Conservation (phyloP, 331 rosid genomes). For the Phaseolus coccineus region DNA sequence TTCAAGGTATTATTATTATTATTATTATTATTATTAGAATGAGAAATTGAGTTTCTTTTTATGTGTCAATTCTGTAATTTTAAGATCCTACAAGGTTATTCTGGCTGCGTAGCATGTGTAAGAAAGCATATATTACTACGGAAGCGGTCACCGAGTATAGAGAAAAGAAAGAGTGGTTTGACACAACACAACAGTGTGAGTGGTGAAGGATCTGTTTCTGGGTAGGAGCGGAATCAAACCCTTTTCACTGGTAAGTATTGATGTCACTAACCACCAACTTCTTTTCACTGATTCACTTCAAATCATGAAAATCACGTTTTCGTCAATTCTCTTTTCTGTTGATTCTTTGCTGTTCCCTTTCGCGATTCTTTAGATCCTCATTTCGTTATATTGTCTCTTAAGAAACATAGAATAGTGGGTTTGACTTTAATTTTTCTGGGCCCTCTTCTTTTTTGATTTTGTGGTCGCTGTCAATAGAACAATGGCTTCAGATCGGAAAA, state of each 20-base stretch:
- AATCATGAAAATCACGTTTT: neutral
- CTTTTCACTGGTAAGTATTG: constrained; percentile 28
- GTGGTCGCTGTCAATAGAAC: constrained; percentile 51
- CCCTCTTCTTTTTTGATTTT: constrained; percentile 7
- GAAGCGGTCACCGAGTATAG: neutral
- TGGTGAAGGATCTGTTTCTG: constrained; percentile 4
- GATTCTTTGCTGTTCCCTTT: neutral
- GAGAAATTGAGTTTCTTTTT: neutral
- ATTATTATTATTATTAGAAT: neutral
- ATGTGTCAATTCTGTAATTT: constrained; percentile 27
- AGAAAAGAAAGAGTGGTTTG: neutral
- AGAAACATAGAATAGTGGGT: constrained; percentile 4
- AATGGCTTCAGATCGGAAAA: constrained; percentile 79
- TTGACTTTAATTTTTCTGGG: constrained; percentile 42
- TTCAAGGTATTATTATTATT: neutral
- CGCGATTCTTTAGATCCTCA: constrained; percentile 40
- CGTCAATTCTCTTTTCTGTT: neutral
- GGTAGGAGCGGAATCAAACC: neutral
- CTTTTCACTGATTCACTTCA: neutral
- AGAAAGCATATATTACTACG: neutral
- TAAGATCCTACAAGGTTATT: neutral
- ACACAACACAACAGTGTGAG: constrained; percentile 16
- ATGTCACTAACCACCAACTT: neutral
- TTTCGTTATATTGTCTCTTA: neutral
- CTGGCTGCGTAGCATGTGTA: constrained; percentile 10